Percentiles rank a stretch among this genome's conserved stretches.
Evolutionary conservation across 2,329 filamentous ascomycete genomes (phyloP).

Genomic region (Diplocarpon rosae): DNA sequence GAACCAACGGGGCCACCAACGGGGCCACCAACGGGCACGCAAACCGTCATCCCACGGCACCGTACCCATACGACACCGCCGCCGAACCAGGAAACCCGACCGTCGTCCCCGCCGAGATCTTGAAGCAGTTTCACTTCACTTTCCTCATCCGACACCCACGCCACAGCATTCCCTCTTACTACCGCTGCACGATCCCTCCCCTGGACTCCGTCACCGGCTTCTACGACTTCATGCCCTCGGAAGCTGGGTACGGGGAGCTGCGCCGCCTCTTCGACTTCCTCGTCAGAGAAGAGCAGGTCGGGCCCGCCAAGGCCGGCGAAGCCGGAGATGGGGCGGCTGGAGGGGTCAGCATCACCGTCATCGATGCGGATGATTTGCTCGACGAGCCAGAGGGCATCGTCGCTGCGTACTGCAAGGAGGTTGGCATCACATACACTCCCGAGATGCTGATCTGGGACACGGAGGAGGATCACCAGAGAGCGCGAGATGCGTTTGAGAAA

Average conservation of each 20-base stretch:
- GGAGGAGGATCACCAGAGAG: slow-evolving; percentile 57
- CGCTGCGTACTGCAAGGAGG: slow-evolving; percentile 67
- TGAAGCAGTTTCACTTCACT: slow-evolving; percentile 81
- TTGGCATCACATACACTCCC: slow-evolving; percentile 63
- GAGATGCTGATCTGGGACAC: slow-evolving; percentile 80
- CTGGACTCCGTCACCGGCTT: slow-evolving; percentile 75
- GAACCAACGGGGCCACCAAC: slow-evolving; percentile 21
- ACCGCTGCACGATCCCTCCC: slow-evolving; percentile 85
- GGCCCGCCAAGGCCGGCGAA: slow-evolving; percentile 49
- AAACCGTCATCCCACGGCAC: slow-evolving; percentile 28
- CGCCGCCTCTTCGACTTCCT: slow-evolving; percentile 82
- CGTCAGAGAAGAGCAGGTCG: slow-evolving; percentile 55
- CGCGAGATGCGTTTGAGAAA: slow-evolving; percentile 76
- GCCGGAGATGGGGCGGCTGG: slow-evolving; percentile 19
- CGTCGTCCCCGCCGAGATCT: slow-evolving; percentile 61
- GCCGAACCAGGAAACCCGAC: slow-evolving; percentile 69
- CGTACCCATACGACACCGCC: slow-evolving; percentile 47
- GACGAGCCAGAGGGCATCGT: slow-evolving; percentile 72
- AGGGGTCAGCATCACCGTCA: slow-evolving; percentile 61
- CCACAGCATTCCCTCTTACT: slow-evolving; percentile 84
- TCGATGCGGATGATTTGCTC: slow-evolving; percentile 90
- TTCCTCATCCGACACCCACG: slow-evolving; percentile 97
- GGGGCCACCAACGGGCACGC: slow-evolving; percentile 23
- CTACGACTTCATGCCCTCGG: slow-evolving; percentile 72
- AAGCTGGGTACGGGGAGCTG: slow-evolving; percentile 86